Base-by-base conservation (phyloP, 305 asterid genomes). In the Salvia sclarea region DNA sequence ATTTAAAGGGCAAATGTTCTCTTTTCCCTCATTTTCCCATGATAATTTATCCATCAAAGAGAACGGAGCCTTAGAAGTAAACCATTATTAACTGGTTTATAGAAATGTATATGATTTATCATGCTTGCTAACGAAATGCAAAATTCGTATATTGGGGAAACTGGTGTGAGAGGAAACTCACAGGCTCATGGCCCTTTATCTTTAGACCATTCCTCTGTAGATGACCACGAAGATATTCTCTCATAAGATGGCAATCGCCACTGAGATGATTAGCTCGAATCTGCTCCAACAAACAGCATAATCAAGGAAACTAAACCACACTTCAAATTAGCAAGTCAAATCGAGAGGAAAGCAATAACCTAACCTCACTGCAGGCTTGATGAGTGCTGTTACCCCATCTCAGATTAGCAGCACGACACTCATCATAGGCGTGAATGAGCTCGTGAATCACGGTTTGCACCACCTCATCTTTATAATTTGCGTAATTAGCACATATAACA, bases 191-290 rank as follows among this genome's bases (percentile, higher is more conserved):
- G 45, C 92, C 95, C 55, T 89, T 77, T 24, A 92, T 44, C 81
- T 79, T 86, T 47, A 37, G 41, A 7, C 2, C 11, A 35, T 35
- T 1, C 12, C 7, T 8, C 11, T 35, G 4, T 35, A 86, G 44
- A 70, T 56, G 75, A 24, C 96, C 95, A 11, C 95, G 91, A 54
- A 89, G 80, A 11, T 84, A 65, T 70, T 86, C 96, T 41, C 96
- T 83, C 74, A 84, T 86, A 43, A 75, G 86, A 74, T 89, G 94
- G 64, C 96, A 89, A 78, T 89, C 94, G 20, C 96, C 98, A 10
- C 96, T 87, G 48, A 92, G 89, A 86, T 92, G 96, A 66, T 84
- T 86, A 31, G 98, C 98, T 67, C 98, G 86, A 60, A 92, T 89
- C 97, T 90, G 81, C 53, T 22, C 52, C 30, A 61, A 52, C 28